Evolutionary conservation across 345 rosid genomes (phyloP), one percentile per base, ranked within the genome.

Genomic region (Brassica rapa): DNA sequence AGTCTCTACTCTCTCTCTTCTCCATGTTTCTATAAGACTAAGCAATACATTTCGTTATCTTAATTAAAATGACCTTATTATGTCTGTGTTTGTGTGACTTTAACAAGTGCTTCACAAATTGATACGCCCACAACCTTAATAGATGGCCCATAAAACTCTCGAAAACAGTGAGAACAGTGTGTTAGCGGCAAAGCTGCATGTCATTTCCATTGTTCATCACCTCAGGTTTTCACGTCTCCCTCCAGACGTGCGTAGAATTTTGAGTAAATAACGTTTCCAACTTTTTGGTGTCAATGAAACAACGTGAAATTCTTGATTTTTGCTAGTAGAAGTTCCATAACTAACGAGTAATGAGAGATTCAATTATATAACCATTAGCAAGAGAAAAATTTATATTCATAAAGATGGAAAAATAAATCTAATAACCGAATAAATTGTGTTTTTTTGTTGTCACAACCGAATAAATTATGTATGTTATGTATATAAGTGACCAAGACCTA

Each of bases 51-150:
- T 71, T 57, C 2, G 53, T 30, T 71, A 16, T 70, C 21, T 32
- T 16, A 11, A 6, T 11, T 11, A 23, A 57, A 19, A 24, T 15
- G 51, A 35, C 37, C 62, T 19, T 23, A n/a, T 49, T 33, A 11
- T 75, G 15, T 41, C 7, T 41, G 35, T 33, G 55, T 49, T 49
- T 5, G 56, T 70, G 75, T 37, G 65, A 51, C 75, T 51, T 62
- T 51, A 70, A 21, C 41, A 6, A 53, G 24, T 53, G 8, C 2
- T 53, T 15, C 9, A 3, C 3, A 53, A 53, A 53, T 15, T 53
- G 23, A 15, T 15, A 53, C 16, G 21, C 21, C 57, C 57, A 4
- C 55, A 25, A 25, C 29, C 29, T 25, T 25, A 25, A 25, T 24
- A 24, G 41, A 35, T 5, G 41, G 43, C 43, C 11, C 43, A 8